Evolutionary conservation across 345 rosid genomes (phyloP).

Genomic region (Abelmoschus esculentus): DNA sequence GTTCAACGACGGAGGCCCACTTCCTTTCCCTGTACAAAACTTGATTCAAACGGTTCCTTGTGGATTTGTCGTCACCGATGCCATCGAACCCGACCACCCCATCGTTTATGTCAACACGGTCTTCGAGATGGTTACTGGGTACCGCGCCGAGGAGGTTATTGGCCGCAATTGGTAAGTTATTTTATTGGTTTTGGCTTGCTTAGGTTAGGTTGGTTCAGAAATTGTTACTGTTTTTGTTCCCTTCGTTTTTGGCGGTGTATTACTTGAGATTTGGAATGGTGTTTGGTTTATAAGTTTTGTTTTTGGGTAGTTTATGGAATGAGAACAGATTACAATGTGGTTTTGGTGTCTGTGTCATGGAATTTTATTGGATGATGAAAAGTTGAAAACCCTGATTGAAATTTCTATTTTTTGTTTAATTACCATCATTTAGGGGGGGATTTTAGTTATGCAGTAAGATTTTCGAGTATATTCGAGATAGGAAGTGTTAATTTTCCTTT

Average conservation of each 20-base stretch:
- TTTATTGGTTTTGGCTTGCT: background rate
- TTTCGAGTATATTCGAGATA: too few species aligned
- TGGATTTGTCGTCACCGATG: constrained; percentile 77
- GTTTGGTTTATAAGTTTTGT: background rate
- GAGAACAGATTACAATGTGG: background rate
- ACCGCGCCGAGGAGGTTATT: constrained; percentile 83
- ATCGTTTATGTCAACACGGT: constrained; percentile 77
- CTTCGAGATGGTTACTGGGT: constrained; percentile 82
- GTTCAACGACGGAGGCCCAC: constrained; percentile 40
- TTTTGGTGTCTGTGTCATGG: background rate
- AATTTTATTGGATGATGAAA: background rate
- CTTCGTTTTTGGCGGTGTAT: background rate
- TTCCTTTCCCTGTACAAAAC: constrained; percentile 71
- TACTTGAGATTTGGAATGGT: background rate
- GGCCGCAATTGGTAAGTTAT: constrained; percentile 79
- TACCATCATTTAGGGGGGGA: background rate
- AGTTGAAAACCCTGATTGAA: background rate
- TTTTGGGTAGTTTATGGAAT: background rate
- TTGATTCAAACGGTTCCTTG: constrained; percentile 70
- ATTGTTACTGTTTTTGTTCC: background rate
- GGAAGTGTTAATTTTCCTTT: background rate
- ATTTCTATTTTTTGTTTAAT: background rate
- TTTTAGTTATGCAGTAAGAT: background rate
- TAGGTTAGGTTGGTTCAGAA: background rate
- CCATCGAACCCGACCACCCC: constrained; percentile 82